Base-by-base conservation (phyloP, 2,329 filamentous ascomycete genomes). In the Tolypocladium album region DNA sequence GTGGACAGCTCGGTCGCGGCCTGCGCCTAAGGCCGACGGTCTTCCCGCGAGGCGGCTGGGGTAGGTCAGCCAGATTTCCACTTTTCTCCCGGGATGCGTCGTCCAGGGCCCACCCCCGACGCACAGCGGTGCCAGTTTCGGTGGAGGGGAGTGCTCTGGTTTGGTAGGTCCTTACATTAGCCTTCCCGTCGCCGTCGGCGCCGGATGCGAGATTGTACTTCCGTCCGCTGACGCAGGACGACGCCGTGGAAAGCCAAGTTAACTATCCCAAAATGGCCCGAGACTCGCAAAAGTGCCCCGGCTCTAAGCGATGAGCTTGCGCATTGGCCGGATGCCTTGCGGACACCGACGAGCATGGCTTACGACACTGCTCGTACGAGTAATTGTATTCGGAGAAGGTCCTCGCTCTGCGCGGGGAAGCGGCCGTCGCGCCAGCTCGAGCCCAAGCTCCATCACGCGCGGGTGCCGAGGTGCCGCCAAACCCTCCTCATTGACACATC, bases 161-260 rank as follows among this genome's bases (percentile, higher is more conserved):
- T 64, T 64, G 63, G 60, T 60, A 63, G 67, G 67, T 66, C 64
- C 67, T 67, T 68, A 69, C 68, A 65, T 71, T 72, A 72, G 69
- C 61, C 66, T 71, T 71, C 69, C 70, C 69, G 70, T 71, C 67
- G 62, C 62, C 61, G 31, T 58, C 59, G 59, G 60, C 61, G 60
- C 61, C 64, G 65, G 65, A 66, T 64, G 65, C 62, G 63, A 64
- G 62, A 55, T 62, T 53, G 56, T 59, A 60, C 63, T 63, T 66
- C 63, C 64, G 64, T 64, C 63, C 58, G 59, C 59, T 47, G 53
- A 60, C 58, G 59, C 59, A 64, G 58, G 56, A 62, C 15, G 40
- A 53, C 59, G 9, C 20, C 7, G 55, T 58, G 47, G 52, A 20
- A 42, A 45, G 55, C 55, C 50, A 47, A 53, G 55, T 55, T 15